Conservation (phyloP, 305 asterid species). For the Ajuga reptans region DNA sequence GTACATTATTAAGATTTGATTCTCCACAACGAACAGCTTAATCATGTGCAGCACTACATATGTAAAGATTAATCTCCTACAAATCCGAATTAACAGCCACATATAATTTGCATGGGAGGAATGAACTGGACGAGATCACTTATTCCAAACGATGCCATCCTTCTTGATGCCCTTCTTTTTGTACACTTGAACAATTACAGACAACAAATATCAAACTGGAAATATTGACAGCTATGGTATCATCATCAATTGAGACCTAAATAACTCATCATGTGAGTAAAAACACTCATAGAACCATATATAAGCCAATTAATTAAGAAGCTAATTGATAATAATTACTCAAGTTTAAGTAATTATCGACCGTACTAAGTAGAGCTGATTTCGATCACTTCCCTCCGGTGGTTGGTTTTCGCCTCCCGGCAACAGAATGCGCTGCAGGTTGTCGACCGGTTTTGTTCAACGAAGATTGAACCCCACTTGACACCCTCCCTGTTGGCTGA, state of each 20-base stretch:
- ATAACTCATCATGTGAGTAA: background rate
- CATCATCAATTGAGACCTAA: no score
- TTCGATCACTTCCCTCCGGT: conserved; percentile 45
- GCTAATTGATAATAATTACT: background rate
- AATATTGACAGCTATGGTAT: background rate
- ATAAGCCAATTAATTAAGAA: background rate
- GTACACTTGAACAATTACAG: background rate
- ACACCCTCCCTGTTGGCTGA: conserved; percentile 37
- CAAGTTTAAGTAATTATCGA: background rate
- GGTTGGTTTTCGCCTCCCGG: conserved; percentile 39
- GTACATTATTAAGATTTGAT: no score
- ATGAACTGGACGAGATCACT: no score
- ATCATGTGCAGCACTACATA: no score
- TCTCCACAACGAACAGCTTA: no score
- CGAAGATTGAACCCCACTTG: conserved; percentile 32
- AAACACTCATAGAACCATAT: conserved; percentile 10
- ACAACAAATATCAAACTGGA: background rate
- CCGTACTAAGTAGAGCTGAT: background rate
- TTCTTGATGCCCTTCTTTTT: background rate
- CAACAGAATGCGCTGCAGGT: conserved; percentile 23
- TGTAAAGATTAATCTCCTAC: no score
- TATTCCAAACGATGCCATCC: no score
- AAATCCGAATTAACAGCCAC: no score
- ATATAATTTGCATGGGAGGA: background rate
- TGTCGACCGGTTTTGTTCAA: conserved; percentile 32